A percentile compares a stretch with the other conserved stretches of the same genome.
These are phyloP conservation scores for Pseudozyma sp. DNA, from an alignment of 1,284 basidiomycete genomes.

Conservation along the genomic window DNA sequence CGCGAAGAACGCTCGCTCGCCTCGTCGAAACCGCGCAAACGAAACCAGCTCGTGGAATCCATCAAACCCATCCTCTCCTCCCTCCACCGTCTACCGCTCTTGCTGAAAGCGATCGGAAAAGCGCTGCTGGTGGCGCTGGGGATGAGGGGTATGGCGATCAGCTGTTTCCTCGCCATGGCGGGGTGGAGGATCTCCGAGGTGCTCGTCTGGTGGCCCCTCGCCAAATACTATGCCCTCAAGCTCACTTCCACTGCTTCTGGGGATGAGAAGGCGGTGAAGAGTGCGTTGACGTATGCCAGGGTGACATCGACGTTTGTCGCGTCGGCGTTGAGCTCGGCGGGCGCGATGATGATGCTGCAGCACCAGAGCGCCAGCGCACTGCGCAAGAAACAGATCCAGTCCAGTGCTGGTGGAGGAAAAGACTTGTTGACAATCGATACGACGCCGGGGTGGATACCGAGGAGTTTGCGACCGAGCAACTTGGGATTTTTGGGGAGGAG, in stretches of 20 bases:
- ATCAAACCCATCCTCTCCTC: conserved; percentile 31
- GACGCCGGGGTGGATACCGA: conserved; percentile 40
- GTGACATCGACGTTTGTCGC: conserved; percentile 53
- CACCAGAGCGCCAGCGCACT: conserved; percentile 26
- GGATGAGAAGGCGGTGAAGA: conserved; percentile 6
- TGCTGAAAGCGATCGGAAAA: conserved; percentile 31
- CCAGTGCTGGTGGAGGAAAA: background rate
- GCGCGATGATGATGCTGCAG: conserved; percentile 52
- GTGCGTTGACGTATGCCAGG: conserved; percentile 18
- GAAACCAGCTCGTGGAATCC: conserved; percentile 4
- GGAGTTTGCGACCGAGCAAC: conserved; percentile 18
- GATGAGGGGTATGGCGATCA: conserved; percentile 49
- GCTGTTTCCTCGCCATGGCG: conserved; percentile 53
- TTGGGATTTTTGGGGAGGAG: conserved; percentile 25
- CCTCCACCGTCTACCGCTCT: conserved; percentile 26
- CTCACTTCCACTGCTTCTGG: conserved; percentile 16
- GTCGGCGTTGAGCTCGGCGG: conserved; percentile 42
- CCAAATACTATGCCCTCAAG: conserved; percentile 46
- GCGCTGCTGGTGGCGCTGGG: conserved; percentile 42
- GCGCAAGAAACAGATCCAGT: conserved; percentile 4
- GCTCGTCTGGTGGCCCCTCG: conserved; percentile 53
- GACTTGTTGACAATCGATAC: conserved; percentile 37
- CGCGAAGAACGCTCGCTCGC: conserved; percentile 38
- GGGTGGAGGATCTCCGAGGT: conserved; percentile 45
- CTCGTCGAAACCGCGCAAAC: conserved; percentile 8